Percentiles rank a stretch among this genome's conserved stretches.
Conservation (phyloP, 2,329 filamentous ascomycete species). For the Fusarium xyrophilum region DNA sequence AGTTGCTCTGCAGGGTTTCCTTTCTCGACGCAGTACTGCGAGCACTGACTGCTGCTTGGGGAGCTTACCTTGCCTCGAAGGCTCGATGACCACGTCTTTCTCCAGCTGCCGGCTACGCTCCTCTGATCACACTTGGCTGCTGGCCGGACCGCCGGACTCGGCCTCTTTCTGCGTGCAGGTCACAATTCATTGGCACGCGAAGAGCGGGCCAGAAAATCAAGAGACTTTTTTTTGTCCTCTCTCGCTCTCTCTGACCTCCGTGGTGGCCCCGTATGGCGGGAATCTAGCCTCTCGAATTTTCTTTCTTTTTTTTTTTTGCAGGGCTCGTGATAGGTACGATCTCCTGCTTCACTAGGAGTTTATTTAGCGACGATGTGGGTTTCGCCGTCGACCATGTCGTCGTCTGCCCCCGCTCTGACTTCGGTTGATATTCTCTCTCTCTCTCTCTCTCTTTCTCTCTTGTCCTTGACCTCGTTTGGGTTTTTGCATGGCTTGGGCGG, state of each 20-base stretch:
- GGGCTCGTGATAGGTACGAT: conserved; percentile 28
- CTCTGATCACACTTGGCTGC: not conserved
- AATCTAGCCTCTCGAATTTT: conserved; percentile 5
- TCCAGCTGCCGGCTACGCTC: not conserved
- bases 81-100: not conserved
- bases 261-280: not conserved
- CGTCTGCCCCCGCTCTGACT: conserved; percentile 4
- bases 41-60: conserved; percentile 1
- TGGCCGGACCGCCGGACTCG: conserved; percentile 16
- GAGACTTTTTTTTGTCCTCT: conserved; percentile 4
- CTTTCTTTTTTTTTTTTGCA: conserved; percentile 4
- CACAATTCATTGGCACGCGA: conserved; percentile 7
- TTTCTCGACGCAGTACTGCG: not conserved
- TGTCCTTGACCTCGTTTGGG: not conserved
- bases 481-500: conserved; percentile 1
- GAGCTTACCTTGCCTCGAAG: not conserved
- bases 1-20: not conserved
- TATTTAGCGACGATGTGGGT: conserved; percentile 13
- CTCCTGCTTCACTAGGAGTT: conserved; percentile 3
- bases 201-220: conserved; percentile 2
- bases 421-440: not conserved
- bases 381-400: conserved; percentile 12
- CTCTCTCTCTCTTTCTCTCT: not conserved
- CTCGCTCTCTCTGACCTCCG: not conserved
- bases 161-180: conserved; percentile 18